These are phyloP conservation scores for Pseudogymnoascus sp. DNA, from an alignment of 2,329 filamentous ascomycete genomes.

Conservation along the genomic window DNA sequence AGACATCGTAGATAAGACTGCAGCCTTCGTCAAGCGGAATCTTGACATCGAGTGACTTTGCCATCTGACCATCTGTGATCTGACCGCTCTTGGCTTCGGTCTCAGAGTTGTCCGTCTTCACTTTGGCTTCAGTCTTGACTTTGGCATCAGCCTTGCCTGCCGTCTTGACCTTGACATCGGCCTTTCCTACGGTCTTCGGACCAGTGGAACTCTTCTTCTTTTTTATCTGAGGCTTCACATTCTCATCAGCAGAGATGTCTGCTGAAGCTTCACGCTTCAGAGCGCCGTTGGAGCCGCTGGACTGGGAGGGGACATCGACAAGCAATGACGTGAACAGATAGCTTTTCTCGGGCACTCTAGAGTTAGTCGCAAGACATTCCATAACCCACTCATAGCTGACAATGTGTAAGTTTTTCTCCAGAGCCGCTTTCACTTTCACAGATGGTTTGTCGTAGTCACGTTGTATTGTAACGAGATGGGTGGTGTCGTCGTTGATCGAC, in stretches of 20 bases:
- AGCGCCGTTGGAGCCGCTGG: constrained; percentile 16
- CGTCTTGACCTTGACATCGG: constrained; percentile 20
- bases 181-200: constrained; percentile 23
- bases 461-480: constrained; percentile 48
- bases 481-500: constrained; percentile 41
- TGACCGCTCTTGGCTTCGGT: constrained; percentile 13
- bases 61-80: constrained; percentile 37
- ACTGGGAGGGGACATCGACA: constrained; percentile 5
- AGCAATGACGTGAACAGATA: constrained; percentile 21
- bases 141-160: constrained; percentile 19
- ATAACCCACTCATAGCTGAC: constrained; percentile 54
- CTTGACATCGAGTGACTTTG: constrained; percentile 36
- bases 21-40: constrained; percentile 45
- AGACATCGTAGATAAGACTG: constrained; percentile 40
- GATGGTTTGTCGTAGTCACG: constrained; percentile 42
- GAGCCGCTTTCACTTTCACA: constrained; percentile 36
- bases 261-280: constrained; percentile 14
- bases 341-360: constrained; percentile 29
- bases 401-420: constrained; percentile 41
- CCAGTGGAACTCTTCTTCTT: constrained; percentile 24
- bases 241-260: constrained; percentile 20
- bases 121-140: constrained; percentile 8
- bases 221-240: constrained; percentile 23
- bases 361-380: constrained; percentile 39
- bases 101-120: constrained; percentile 9